Evolutionary conservation across 164 flowering plant genomes (phyloP).

Genomic region (Buxus sempervirens): DNA sequence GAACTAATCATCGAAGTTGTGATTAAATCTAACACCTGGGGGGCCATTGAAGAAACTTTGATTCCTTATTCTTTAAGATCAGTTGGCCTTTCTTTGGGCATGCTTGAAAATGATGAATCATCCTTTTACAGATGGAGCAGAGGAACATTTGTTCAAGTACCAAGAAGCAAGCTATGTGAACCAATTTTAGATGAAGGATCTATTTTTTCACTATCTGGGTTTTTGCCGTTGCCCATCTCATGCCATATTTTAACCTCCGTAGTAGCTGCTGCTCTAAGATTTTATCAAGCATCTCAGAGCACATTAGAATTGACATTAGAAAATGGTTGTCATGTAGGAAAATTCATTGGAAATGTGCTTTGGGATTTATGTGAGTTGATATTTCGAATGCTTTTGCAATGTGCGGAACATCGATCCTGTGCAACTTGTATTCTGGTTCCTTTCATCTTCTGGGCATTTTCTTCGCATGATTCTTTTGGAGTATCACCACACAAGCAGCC

Average conservation of each 20-base stretch:
- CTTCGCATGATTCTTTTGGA: slow-evolving; percentile 29
- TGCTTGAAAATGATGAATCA: slow-evolving; percentile 39
- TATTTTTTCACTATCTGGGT: slow-evolving; percentile 11
- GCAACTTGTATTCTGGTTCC: slow-evolving; percentile 64
- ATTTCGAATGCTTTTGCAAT: slow-evolving; percentile 52
- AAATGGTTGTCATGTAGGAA: slow-evolving; percentile 32
- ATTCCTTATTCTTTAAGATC: slow-evolving; percentile 58
- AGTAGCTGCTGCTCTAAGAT: slow-evolving; percentile 45
- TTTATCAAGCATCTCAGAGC: slow-evolving; percentile 18
- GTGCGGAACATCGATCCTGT: slow-evolving; percentile 60
- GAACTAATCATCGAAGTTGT: slow-evolving; percentile 55
- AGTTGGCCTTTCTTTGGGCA: slow-evolving; percentile 43
- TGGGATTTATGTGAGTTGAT: slow-evolving; percentile 63
- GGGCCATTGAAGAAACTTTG: slow-evolving; percentile 46
- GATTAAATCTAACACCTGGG: slow-evolving; percentile 47
- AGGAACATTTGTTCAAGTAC: slow-evolving; percentile 13
- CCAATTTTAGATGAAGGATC: slow-evolving; percentile 17
- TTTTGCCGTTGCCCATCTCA: slow-evolving; percentile 44
- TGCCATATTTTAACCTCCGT: slow-evolving; percentile 60
- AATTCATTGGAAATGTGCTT: slow-evolving; percentile 46
- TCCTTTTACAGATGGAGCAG: slow-evolving; percentile 39
- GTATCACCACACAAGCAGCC: slow-evolving; percentile 33
- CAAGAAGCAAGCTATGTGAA: slow-evolving; percentile 13
- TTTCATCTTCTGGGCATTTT: slow-evolving; percentile 55
- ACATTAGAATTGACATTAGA: slow-evolving; percentile 14